phyloP scores from a whole-genome alignment of 176 grass and related monocot species.

The Rhynchospora tenuis region DNA sequence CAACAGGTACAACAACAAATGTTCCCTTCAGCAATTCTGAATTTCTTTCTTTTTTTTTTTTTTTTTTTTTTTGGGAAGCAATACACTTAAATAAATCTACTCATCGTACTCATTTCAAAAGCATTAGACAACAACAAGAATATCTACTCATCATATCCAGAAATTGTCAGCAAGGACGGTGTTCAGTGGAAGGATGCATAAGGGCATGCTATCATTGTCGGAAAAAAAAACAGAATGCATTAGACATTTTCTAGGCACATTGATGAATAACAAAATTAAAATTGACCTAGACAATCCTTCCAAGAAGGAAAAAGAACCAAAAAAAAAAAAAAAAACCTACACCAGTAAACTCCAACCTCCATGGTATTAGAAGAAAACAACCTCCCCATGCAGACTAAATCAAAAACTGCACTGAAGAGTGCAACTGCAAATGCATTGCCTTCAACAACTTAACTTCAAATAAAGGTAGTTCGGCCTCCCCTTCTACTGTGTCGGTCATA shows the following conservation, averaged over 20 bases:
- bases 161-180: not conserved
- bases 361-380: constrained; percentile 2
- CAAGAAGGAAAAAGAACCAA: not conserved
- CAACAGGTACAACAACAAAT: no score
- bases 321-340: constrained; percentile 7
- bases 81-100: no score
- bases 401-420: constrained; percentile 22
- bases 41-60: no score
- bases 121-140: not conserved
- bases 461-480: constrained; percentile 85
- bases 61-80: no score
- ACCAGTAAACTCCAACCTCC: constrained; percentile 19
- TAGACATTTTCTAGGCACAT: not conserved
- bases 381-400: not conserved
- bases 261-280: not conserved
- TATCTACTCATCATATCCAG: not conserved
- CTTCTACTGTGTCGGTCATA: constrained; percentile 74
- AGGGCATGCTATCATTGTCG: not conserved
- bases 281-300: not conserved
- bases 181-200: not conserved
- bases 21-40: no score
- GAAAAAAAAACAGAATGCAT: not conserved
- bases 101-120: not conserved
- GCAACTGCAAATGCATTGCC: not conserved
- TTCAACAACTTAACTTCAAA: constrained; percentile 30